Conservation (phyloP, 148 eudicot genomes). For the Rhododendron molle region DNA sequence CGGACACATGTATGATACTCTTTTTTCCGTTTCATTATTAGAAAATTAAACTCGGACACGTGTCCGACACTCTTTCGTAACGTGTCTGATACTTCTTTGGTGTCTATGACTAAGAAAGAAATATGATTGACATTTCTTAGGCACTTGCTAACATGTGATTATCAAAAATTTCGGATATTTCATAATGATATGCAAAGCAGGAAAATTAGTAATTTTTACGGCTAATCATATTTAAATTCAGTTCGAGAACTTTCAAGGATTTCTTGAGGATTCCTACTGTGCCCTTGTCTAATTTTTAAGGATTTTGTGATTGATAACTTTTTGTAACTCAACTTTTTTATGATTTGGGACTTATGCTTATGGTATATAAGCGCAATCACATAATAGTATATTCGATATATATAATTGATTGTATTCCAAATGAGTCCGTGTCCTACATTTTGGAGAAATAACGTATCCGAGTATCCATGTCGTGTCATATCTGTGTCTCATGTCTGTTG, state of each 20-base stretch:
- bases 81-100: neutral
- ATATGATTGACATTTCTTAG: neutral
- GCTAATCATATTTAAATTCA: neutral
- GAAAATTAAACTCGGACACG: neutral
- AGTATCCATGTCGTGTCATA: neutral
- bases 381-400: too few species aligned
- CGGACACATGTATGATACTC: too few species aligned
- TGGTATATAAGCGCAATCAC: too few species aligned
- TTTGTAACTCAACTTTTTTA: neutral
- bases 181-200: neutral
- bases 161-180: neutral
- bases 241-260: neutral
- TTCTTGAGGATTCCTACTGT: neutral
- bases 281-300: neutral
- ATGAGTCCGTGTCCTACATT: neutral
- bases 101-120: neutral
- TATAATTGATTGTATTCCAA: neutral
- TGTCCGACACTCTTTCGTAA: neutral
- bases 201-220: neutral
- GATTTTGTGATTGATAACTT: neutral
- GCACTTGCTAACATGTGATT: neutral
- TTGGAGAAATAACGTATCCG: neutral
- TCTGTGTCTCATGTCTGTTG: neutral
- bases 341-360: too few species aligned
- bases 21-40: too few species aligned